These are phyloP conservation scores for Rhodotorula taiwanensis DNA, from an alignment of 768 basidiomycete genomes.

Conservation along the genomic window DNA sequence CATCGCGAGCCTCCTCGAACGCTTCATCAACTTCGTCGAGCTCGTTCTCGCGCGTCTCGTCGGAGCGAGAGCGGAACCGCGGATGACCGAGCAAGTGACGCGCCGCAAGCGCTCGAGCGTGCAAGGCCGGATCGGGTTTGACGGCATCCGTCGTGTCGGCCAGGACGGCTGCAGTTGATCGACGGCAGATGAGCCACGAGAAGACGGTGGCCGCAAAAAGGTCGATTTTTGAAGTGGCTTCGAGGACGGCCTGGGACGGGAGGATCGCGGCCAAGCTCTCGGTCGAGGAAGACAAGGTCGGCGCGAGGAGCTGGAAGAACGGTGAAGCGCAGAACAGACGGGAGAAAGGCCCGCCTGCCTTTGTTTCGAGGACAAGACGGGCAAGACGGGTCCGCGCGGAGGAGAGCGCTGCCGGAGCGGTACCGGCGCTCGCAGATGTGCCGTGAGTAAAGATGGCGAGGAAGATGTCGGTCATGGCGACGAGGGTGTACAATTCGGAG, in stretches of 20 bases:
- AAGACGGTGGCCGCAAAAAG: conserved; percentile 20
- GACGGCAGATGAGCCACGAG: conserved; percentile 28
- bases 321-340: conserved; percentile 14
- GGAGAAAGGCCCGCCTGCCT: conserved; percentile 3
- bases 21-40: neutral
- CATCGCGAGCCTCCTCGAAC: conserved; percentile 13
- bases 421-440: neutral
- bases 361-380: conserved; percentile 9
- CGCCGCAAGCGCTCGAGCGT: conserved; percentile 15
- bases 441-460: conserved; percentile 2
- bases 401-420: neutral
- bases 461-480: conserved; percentile 9
- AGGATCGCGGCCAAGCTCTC: neutral
- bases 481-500: neutral
- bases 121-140: conserved; percentile 12
- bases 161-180: neutral
- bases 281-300: neutral
- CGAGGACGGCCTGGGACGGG: neutral
- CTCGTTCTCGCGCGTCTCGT: neutral
- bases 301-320: conserved; percentile 21
- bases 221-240: conserved; percentile 11
- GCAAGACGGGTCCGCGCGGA: neutral
- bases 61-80: conserved; percentile 1
- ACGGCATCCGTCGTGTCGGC: neutral
- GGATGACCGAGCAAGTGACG: conserved; percentile 16